Evolutionary conservation across 1,284 basidiomycete genomes (phyloP), one percentile per base, ranked within the genome.

Genomic region (Mrakiaceae sp.): DNA sequence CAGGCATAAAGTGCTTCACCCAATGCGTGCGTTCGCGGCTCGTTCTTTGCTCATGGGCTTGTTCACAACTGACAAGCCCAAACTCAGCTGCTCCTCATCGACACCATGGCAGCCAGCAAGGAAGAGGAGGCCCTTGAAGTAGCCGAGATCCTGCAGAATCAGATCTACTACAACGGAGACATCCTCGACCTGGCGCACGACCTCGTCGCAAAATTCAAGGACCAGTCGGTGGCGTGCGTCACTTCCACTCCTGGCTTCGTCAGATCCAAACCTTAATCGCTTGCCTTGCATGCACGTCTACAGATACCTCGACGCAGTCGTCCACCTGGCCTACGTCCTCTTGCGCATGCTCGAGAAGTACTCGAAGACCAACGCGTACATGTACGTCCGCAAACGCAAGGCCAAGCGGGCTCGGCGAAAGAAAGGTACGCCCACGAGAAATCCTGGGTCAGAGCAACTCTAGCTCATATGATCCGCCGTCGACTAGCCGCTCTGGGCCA

Each of bases 161-260:
- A 94, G 74, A 78, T 97, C 51, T 87, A 96, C 71, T 97, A 96
- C 78, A 92, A 93, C 71, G 90, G 89, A 48, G 90, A 94, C 69
- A 85, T 93, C 14, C 83, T 97, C 58, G 92, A 96, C 71, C 83
- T 92, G 39, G 83, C 90, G 0, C 78, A 92, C 52, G 84, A 87
- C 42, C 85, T 87, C 63, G 75, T 96, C 63, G 80, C 83, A 53
- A 78, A 80, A 47, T 95, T 90, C 79, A 88, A 86, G 71, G 82
- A 86, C 49, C 77, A 74, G 71, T 78, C 74, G 0, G 72, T 80
- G 54, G 75, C 74, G 78, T 79, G 56, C 68, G 78, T 73, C 44
- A 5, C 42, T 42, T 27, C 42, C 4, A 57, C 48, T 27, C 48
- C 14, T 8, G 49, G 16, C 11, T 62, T 50, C 52, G 12, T 40